phyloP scores from a whole-genome alignment of 345 rosid species.

The Carallia brachiata region DNA sequence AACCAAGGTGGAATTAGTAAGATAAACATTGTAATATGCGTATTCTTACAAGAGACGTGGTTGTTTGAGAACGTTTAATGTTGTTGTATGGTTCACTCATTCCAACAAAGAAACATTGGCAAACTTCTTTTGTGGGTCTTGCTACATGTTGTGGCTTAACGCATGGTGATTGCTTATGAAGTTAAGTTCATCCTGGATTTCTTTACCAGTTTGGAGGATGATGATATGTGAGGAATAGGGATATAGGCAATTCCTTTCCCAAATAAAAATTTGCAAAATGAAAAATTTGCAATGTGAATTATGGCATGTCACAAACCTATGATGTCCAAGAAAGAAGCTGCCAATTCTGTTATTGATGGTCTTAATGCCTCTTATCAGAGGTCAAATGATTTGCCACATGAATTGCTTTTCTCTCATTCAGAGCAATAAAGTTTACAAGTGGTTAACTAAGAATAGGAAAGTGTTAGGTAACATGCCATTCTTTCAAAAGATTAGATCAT shows the following conservation, averaged over 20 bases:
- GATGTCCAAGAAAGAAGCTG: no score
- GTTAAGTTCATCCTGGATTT: conserved; percentile 1
- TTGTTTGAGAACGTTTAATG: neutral
- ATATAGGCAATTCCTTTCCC: no score
- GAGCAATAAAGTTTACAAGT: neutral
- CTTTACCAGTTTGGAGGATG: neutral
- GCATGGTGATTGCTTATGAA: neutral
- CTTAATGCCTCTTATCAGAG: no score
- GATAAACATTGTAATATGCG: neutral
- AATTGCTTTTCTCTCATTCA: neutral
- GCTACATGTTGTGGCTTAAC: conserved; percentile 1
- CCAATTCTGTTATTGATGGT: no score
- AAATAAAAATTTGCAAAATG: no score
- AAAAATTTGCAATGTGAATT: no score
- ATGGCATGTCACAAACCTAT: no score
- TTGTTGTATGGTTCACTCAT: neutral
- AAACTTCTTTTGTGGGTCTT: neutral
- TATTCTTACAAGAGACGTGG: neutral
- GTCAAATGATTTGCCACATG: neutral
- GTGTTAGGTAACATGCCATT: no score
- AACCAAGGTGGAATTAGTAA: neutral
- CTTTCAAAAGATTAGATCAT: neutral
- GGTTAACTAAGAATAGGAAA: neutral
- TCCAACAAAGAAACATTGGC: neutral
- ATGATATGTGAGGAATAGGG: neutral